A percentile compares a stretch with the other conserved stretches of the same genome.
Evolutionary conservation across 306 rosid genomes (phyloP).

Genomic region (Pyrus pyrifolia): DNA sequence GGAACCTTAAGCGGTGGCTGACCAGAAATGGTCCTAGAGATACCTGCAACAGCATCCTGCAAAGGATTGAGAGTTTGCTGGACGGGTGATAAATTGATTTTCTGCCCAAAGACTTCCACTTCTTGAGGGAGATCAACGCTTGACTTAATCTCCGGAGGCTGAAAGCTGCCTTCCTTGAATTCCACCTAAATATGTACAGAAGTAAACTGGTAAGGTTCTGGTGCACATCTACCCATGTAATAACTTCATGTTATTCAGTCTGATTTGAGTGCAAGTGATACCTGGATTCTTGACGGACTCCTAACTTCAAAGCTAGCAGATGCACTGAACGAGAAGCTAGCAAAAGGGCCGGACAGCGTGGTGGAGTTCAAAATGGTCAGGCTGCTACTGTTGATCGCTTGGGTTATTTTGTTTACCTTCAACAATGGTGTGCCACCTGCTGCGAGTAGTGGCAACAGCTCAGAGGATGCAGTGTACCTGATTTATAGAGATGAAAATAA

Average conservation of each 20-base stretch:
- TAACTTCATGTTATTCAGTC: background rate
- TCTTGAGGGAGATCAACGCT: slow-evolving; percentile 65
- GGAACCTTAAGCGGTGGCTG: slow-evolving; percentile 78
- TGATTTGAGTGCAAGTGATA: slow-evolving; percentile 20
- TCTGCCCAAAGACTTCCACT: slow-evolving; percentile 70
- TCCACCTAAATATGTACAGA: slow-evolving; percentile 50
- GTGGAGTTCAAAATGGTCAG: slow-evolving; percentile 55
- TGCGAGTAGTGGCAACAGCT: slow-evolving; percentile 86
- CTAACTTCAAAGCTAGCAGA: slow-evolving; percentile 86
- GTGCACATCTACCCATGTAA: background rate
- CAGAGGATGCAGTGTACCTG: slow-evolving; percentile 94
- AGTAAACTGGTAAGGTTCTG: slow-evolving; percentile 10
- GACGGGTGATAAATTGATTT: slow-evolving; percentile 50
- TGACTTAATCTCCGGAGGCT: slow-evolving; percentile 82
- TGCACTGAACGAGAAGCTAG: slow-evolving; percentile 68
- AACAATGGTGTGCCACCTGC: slow-evolving; percentile 65
- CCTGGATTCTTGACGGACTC: slow-evolving; percentile 88
- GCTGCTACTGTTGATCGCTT: slow-evolving; percentile 54
- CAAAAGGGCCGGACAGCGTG: slow-evolving; percentile 64
- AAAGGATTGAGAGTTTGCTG: slow-evolving; percentile 65
- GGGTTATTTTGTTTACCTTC: slow-evolving; percentile 68
- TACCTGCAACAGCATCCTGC: slow-evolving; percentile 49
- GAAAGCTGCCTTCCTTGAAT: slow-evolving; percentile 78
- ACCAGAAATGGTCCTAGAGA: slow-evolving; percentile 67
- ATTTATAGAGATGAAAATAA: slow-evolving; percentile 4